phyloP scores from a whole-genome alignment of 2,329 filamentous ascomycete genomes.

The Nemania serpens region DNA sequence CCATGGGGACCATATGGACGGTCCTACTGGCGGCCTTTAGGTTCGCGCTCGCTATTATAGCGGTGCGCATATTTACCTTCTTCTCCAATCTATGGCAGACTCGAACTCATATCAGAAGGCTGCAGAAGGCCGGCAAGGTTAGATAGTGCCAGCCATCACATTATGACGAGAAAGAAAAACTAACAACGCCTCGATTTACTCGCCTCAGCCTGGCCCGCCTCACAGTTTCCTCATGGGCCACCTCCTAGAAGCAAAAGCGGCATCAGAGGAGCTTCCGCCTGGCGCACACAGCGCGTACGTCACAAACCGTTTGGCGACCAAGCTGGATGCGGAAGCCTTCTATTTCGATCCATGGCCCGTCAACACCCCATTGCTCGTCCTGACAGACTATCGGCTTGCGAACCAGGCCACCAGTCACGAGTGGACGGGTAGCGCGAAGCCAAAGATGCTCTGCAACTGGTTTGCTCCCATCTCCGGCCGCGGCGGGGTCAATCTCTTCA shows the following conservation, averaged over 20 bases:
- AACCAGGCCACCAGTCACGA: slow-evolving; percentile 39
- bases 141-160: not conserved
- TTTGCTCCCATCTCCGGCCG: slow-evolving; percentile 41
- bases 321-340: slow-evolving; percentile 35
- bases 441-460: slow-evolving; percentile 36
- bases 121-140: slow-evolving; percentile 36
- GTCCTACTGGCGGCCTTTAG: slow-evolving; percentile 32
- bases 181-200: not conserved
- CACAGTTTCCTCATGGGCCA: slow-evolving; percentile 40
- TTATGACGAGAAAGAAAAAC: not conserved
- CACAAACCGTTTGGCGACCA: slow-evolving; percentile 30
- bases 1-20: slow-evolving; percentile 26
- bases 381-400: slow-evolving; percentile 40
- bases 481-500: slow-evolving; percentile 40
- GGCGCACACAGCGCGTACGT: slow-evolving; percentile 37
- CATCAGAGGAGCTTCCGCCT: slow-evolving; percentile 34
- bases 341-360: slow-evolving; percentile 42
- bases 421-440: slow-evolving; percentile 36
- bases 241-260: slow-evolving; percentile 39
- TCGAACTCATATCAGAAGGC: slow-evolving; percentile 29
- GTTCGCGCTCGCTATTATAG: slow-evolving; percentile 26
- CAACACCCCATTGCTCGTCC: slow-evolving; percentile 35
- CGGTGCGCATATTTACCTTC: slow-evolving; percentile 26
- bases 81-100: slow-evolving; percentile 29
- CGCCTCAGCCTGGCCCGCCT: slow-evolving; percentile 37